A percentile compares a stretch with the other conserved stretches of the same genome.
phyloP scores from a whole-genome alignment of 345 rosid species.

The Linum usitatissimum region DNA sequence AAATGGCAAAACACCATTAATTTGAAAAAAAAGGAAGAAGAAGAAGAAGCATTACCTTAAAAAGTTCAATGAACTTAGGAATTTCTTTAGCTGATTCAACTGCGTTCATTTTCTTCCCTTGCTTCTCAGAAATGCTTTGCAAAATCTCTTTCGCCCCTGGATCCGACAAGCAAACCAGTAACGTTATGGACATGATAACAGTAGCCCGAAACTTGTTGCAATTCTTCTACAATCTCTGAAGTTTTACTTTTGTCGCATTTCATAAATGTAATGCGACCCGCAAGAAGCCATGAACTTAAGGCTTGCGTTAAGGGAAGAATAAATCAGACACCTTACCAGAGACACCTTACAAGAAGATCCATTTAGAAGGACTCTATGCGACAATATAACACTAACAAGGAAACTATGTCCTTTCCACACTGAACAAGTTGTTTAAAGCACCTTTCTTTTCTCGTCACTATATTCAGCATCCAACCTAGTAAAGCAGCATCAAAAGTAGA shows the following conservation, averaged over 20 bases:
- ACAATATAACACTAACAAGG: neutral
- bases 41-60: no score
- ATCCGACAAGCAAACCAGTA: slow-evolving; percentile 15
- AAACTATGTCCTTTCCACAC: neutral
- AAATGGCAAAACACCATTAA: no score
- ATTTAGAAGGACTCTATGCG: neutral
- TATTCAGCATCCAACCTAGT: neutral
- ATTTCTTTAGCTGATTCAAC: slow-evolving; percentile 72
- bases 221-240: neutral
- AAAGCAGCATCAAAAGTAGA: neutral
- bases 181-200: neutral
- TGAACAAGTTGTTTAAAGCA: neutral
- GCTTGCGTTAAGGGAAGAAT: neutral
- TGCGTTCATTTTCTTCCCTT: slow-evolving; percentile 75
- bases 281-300: neutral
- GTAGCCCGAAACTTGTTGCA: neutral
- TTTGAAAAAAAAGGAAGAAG: no score
- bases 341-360: neutral
- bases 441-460: neutral
- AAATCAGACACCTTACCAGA: neutral
- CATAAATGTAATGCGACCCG: neutral
- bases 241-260: neutral
- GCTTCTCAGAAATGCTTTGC: slow-evolving; percentile 73
- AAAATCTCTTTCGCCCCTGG: slow-evolving; percentile 80
- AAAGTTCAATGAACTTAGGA: slow-evolving; percentile 54